Percentiles rank a stretch among this genome's conserved stretches.
phyloP scores from a whole-genome alignment of 139 green algal genomes.

The Coelastrella sp. region DNA sequence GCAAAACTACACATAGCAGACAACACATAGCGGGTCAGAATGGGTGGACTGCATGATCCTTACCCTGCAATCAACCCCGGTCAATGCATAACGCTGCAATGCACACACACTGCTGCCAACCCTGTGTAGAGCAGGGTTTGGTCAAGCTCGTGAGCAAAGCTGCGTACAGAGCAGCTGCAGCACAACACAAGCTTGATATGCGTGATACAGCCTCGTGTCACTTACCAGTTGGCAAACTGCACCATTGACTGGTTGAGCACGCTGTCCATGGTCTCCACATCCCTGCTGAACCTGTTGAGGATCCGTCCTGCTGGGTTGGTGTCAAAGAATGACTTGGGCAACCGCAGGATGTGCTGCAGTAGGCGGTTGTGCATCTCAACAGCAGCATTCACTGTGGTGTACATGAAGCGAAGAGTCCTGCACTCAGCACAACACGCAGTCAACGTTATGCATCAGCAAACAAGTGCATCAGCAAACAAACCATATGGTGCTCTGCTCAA shows the following conservation, averaged over 20 bases:
- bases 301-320: conserved; percentile 93
- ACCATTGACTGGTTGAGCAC: conserved; percentile 74
- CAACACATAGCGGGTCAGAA: conserved; percentile 57
- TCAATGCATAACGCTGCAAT: no score
- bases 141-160: no score
- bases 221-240: conserved; percentile 69
- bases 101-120: no score
- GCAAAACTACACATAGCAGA: conserved; percentile 36
- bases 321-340: conserved; percentile 95
- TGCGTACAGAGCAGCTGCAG: background rate
- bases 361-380: conserved; percentile 77
- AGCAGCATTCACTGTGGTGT: conserved; percentile 60
- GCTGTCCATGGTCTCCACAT: conserved; percentile 90
- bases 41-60: background rate
- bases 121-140: no score
- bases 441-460: no score
- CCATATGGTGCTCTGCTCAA: background rate
- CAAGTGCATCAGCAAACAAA: no score
- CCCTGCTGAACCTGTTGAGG: conserved; percentile 92
- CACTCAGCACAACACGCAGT: no score
- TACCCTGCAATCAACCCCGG: no score
- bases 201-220: background rate
- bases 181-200: conserved; percentile 47
- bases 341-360: conserved; percentile 73
- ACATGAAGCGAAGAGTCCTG: conserved; percentile 53